These are phyloP conservation scores for Acanthamoeba royreba DNA, from an alignment of 208 protist genomes.

Conservation along the genomic window DNA sequence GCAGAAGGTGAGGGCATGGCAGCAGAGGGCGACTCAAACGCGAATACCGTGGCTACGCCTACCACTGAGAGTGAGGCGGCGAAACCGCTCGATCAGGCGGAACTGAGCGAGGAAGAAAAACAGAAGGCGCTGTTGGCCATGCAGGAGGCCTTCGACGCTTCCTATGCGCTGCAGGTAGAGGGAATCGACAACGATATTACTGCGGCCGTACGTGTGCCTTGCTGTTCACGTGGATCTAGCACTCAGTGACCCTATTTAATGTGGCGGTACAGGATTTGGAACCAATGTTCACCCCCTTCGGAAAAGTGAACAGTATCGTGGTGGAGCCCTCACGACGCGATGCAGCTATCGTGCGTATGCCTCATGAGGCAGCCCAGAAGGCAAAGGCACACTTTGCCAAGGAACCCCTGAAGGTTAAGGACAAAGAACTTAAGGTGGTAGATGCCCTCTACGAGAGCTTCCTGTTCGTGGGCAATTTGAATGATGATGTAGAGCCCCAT, in stretches of 20 bases:
- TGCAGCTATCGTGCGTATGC: not conserved
- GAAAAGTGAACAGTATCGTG: not conserved
- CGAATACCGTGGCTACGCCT: no score
- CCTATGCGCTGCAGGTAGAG: not conserved
- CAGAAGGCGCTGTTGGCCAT: not conserved
- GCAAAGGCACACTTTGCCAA: not conserved
- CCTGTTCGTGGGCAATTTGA: conserved; percentile 11
- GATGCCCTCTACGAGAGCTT: not conserved
- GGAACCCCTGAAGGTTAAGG: not conserved
- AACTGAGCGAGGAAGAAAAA: not conserved
- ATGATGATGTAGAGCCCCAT: not conserved
- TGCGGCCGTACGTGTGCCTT: not conserved
- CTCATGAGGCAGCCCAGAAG: not conserved
- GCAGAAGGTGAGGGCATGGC: not conserved
- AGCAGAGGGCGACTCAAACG: not conserved
- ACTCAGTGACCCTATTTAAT: no score
- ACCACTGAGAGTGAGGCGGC: no score
- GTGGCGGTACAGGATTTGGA: not conserved
- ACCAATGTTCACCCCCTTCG: not conserved
- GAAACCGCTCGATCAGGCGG: not conserved
- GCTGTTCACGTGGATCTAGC: no score
- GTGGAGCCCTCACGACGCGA: not conserved
- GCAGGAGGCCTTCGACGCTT: not conserved
- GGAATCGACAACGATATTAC: not conserved
- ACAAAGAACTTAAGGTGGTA: not conserved